These are phyloP conservation scores for Cladophialophora immunda DNA, from an alignment of 2,329 filamentous ascomycete genomes.

Conservation along the genomic window DNA sequence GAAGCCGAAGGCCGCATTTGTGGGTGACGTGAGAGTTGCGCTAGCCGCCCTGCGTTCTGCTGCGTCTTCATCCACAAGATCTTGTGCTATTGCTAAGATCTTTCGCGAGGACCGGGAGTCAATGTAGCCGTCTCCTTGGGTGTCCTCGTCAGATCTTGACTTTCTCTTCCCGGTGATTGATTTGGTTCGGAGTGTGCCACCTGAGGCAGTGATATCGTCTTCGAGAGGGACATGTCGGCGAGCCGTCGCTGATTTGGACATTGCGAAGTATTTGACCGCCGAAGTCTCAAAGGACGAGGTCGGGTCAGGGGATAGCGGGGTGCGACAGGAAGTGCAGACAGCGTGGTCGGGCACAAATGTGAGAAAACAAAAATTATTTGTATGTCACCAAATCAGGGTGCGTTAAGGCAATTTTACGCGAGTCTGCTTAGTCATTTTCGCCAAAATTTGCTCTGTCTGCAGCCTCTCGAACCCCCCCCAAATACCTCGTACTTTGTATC, in stretches of 20 bases:
- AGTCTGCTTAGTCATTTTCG: conserved; percentile 27
- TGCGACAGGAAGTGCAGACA: neutral
- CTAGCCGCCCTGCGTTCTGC: conserved; percentile 52
- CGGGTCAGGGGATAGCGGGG: neutral
- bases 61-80: conserved; percentile 83
- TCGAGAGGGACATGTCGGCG: conserved; percentile 90
- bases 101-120: conserved; percentile 88
- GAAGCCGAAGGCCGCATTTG: conserved; percentile 78
- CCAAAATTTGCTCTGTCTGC: conserved; percentile 20
- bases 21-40: conserved; percentile 47
- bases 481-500: neutral
- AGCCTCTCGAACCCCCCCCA: neutral
- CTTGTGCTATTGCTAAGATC: conserved; percentile 88
- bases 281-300: neutral
- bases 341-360: neutral
- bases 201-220: conserved; percentile 79
- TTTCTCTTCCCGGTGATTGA: conserved; percentile 75
- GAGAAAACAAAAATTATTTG: conserved; percentile 11
- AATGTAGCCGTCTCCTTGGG: conserved; percentile 73
- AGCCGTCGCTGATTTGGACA: conserved; percentile 33
- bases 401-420: conserved; percentile 30
- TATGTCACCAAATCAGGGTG: conserved; percentile 5
- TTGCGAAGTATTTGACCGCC: conserved; percentile 7
- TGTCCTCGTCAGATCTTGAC: conserved; percentile 63
- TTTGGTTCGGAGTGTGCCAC: conserved; percentile 74